Evolutionary conservation across 352 stramenopile species (phyloP), one percentile per base, ranked within the genome.

Genomic region (Globisporangium echinulatum): DNA sequence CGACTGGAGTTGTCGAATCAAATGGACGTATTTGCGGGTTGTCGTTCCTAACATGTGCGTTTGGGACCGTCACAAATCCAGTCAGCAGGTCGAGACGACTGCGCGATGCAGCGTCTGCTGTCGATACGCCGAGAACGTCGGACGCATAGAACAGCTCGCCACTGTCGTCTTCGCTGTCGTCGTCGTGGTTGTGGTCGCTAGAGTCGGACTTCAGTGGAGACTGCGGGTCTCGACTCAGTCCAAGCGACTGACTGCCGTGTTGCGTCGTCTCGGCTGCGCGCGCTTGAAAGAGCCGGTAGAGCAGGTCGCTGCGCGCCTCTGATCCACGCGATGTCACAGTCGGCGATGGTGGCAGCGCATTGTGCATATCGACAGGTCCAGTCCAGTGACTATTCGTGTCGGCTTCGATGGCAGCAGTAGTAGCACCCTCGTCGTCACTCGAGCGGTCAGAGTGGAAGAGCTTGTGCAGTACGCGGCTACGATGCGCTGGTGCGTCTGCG

Each of bases 111-210:
- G 70, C 66, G 37, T 74, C 63, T n/a, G 25, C 53, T 38, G 38
- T 52, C 38, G 39, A 49, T 14, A 7, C 59, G 14, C 8, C 60
- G 7, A 76, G 25, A 40, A 85, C 76, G 52, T 86, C 74, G 3
- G 77, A 84, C 1, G 74, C 72, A 59, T 80, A 84, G 42, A 76
- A 86, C 11, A 86, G 64, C 40, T 71, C 70, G 49, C 54, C 54
- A 42, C 68, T 69, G 11, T 69, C 42, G 37, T 62, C 52, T 5
- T 52, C 62, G 15, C 39, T 11, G 8, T 54, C 13, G 19, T n/a
- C 19, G 49, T 39, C 10, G 47, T n/a, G 0, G 47, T 33, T 25
- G 47, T n/a, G 15, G 5, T 17, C 17, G 47, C 15, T 36, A 3
- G 14, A 17, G 9, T n/a, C 42, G 49, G 25, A 33, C 25, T 33